These are phyloP conservation scores for Xylaria sp. DNA, from an alignment of 2,329 filamentous ascomycete genomes.

Conservation along the genomic window DNA sequence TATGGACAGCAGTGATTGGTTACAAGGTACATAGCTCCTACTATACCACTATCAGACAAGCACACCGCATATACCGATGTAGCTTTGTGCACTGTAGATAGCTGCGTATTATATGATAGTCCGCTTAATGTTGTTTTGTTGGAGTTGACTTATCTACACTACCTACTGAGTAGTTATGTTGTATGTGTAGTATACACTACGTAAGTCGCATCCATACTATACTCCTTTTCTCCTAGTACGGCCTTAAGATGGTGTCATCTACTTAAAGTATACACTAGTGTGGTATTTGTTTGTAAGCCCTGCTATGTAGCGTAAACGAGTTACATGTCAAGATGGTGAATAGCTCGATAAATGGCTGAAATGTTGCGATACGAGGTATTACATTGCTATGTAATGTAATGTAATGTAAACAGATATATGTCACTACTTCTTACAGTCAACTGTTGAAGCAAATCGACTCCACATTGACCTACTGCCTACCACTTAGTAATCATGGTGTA, in stretches of 20 bases:
- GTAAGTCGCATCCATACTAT: background rate
- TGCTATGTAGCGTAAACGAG: background rate
- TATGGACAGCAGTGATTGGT: constrained; percentile 33
- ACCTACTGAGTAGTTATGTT: too few relatives aligned
- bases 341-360: background rate
- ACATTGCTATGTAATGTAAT: background rate
- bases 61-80: background rate
- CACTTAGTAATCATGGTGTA: background rate
- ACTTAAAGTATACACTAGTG: background rate
- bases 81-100: background rate
- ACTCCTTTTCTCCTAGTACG: background rate
- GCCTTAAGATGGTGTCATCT: background rate
- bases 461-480: background rate
- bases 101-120: background rate
- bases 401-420: background rate
- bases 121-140: too few relatives aligned
- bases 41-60: background rate
- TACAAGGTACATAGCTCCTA: background rate
- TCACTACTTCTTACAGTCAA: background rate
- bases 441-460: background rate
- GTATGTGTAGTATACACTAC: too few relatives aligned
- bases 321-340: background rate
- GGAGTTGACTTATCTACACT: too few relatives aligned
- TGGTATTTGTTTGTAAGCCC: background rate
- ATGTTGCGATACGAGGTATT: constrained; percentile 1